These are phyloP conservation scores for Amborella trichopoda DNA, from an alignment of 164 flowering plant genomes.

Conservation along the genomic window DNA sequence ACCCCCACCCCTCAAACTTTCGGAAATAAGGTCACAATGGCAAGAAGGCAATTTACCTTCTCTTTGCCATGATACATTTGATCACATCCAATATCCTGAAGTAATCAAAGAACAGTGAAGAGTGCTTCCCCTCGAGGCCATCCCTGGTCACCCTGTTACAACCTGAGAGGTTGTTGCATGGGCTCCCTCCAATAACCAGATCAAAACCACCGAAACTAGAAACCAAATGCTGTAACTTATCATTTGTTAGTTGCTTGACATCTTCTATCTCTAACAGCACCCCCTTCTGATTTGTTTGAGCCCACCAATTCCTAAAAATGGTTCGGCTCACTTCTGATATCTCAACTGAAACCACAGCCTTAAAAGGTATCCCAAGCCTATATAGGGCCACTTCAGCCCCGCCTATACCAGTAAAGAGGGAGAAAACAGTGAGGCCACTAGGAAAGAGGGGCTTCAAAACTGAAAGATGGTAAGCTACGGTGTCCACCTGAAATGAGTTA, in stretches of 20 bases:
- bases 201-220: conserved; percentile 55
- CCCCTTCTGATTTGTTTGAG: conserved; percentile 74
- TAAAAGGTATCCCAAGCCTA: conserved; percentile 68
- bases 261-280: conserved; percentile 40
- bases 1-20: conserved; percentile 6
- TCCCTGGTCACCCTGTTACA: conserved; percentile 65
- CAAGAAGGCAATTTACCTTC: background rate
- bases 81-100: conserved; percentile 56
- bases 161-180: conserved; percentile 81
- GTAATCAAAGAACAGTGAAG: conserved; percentile 63
- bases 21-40: conserved; percentile 3
- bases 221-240: conserved; percentile 34
- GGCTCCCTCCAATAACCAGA: conserved; percentile 79
- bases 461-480: conserved; percentile 84
- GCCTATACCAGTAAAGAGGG: conserved; percentile 87
- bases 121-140: conserved; percentile 81
- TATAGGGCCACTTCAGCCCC: conserved; percentile 92
- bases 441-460: conserved; percentile 61
- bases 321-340: conserved; percentile 62
- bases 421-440: conserved; percentile 50
- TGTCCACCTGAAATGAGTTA: conserved; percentile 91
- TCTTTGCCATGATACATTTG: conserved; percentile 24
- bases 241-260: conserved; percentile 34
- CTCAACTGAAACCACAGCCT: conserved; percentile 76
- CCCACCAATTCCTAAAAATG: conserved; percentile 78